Conservation (phyloP, 345 rosid species). For the Syzygium aqueum region DNA sequence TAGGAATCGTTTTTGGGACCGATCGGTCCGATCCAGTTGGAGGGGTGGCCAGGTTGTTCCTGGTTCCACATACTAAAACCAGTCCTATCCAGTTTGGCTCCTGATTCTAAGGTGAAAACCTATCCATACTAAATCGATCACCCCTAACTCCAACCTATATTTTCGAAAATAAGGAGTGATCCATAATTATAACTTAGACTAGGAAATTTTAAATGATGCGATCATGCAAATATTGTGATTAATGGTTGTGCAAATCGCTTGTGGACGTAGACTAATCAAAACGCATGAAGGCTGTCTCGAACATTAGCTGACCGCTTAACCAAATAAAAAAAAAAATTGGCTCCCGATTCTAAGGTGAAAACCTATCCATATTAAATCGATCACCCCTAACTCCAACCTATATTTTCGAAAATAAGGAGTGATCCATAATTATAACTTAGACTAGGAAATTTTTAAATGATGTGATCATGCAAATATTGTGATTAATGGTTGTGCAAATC, state of each 20-base stretch:
- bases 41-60: too few species aligned
- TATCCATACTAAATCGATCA: background rate
- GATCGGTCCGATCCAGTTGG: rapidly evolving
- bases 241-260: background rate
- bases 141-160: background rate
- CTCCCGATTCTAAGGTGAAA: too few species aligned
- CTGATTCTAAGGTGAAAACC: background rate
- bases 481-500: background rate
- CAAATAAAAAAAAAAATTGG: background rate
- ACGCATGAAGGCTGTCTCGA: background rate
- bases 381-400: background rate
- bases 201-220: background rate
- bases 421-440: background rate
- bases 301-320: background rate
- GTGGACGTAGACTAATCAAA: background rate
- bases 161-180: background rate
- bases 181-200: background rate
- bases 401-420: background rate
- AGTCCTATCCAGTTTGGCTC: too few species aligned
- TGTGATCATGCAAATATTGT: background rate
- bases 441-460: background rate
- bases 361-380: background rate
- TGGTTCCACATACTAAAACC: too few species aligned
- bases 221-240: background rate
- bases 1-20: background rate